These are phyloP conservation scores for Melanogaster broomeanus DNA, from an alignment of 768 basidiomycete species.

Conservation along the genomic window DNA sequence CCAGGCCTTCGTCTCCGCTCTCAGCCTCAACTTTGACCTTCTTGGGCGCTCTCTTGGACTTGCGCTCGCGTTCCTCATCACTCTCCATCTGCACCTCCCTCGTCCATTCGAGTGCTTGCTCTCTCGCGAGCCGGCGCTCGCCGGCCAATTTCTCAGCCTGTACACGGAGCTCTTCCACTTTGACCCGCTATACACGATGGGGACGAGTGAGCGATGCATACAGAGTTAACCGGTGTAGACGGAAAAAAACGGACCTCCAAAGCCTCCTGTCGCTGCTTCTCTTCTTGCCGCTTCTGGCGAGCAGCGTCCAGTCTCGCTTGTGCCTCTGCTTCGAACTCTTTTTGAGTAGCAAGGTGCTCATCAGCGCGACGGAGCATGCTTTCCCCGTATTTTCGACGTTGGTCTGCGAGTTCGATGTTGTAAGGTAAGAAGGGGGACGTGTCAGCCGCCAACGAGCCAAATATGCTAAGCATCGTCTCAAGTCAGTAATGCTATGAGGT, in stretches of 20 bases:
- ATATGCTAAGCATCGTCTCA: conserved; percentile 53
- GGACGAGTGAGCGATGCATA: neutral
- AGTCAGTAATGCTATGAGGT: neutral
- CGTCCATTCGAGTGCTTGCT: conserved; percentile 81
- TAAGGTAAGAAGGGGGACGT: conserved; percentile 73
- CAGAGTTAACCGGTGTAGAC: neutral
- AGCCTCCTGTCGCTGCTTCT: conserved; percentile 65
- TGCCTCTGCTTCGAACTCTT: conserved; percentile 68
- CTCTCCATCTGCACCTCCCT: conserved; percentile 64
- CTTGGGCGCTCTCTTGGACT: conserved; percentile 54
- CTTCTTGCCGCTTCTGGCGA: conserved; percentile 75
- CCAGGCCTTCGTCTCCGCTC: conserved; percentile 49
- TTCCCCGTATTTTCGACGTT: conserved; percentile 88
- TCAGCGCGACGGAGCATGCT: conserved; percentile 80
- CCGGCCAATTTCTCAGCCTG: conserved; percentile 82
- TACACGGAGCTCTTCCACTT: conserved; percentile 62
- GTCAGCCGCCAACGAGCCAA: conserved; percentile 80
- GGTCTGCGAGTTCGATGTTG: conserved; percentile 82
- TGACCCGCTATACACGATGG: conserved; percentile 45
- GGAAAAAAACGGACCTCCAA: conserved; percentile 54
- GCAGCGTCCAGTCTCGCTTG: conserved; percentile 77
- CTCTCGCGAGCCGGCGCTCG: conserved; percentile 71
- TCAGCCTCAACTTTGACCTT: conserved; percentile 53
- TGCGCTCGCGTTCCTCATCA: conserved; percentile 79
- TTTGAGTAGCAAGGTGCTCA: conserved; percentile 74